Base-by-base conservation (phyloP, 2,329 filamentous ascomycete species). In the Zasmidium cellare region DNA sequence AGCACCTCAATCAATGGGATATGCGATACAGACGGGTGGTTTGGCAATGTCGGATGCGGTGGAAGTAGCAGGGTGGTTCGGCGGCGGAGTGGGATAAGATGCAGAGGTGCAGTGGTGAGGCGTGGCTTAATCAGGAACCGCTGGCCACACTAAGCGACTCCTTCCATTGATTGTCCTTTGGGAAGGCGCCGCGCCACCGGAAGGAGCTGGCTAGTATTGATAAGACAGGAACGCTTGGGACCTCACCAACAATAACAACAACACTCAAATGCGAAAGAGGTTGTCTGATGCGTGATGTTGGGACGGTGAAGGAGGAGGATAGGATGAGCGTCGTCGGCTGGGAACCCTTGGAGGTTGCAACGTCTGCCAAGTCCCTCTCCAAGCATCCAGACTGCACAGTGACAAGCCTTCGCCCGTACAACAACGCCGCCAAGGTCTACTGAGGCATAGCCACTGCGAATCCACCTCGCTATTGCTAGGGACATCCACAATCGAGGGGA, bases 41-140 rank as follows among this genome's bases (percentile, higher is more conserved):
- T n/a, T n/a, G n/a, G n/a, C n/a, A 46, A 28, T 56, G 54, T n/a
- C 51, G 47, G 24, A 20, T 35, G 48, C 22, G 24, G 54, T 51
- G 54, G 54, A 51, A 49, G 28, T 7, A 31, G 28, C 28, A 14
- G 7, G 28, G 28, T 14, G 14, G 28, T 31, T 7, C n/a, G n/a
- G n/a, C n/a, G n/a, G n/a, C n/a, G n/a, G n/a, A 18, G 11, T 41
- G 7, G 35, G 16, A 41, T 41, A 18, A 41, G 35, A 41, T 41
- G 35, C 7, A 9, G 35, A n/a, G 35, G 16, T 28, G 25, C 25
- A 28, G 25, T 28, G 25, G 25, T 28, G 25, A 28, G 25, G 25
- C 25, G 25, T 41, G 35, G 35, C 35, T 41, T 14, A 41, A 41
- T 41, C 35, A 46, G 46, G 54, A 35, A 38, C 23, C 23, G 51